Evolutionary conservation across 306 rosid genomes (phyloP), one percentile per base, ranked within the genome.

Genomic region (Sicyos baderoa): DNA sequence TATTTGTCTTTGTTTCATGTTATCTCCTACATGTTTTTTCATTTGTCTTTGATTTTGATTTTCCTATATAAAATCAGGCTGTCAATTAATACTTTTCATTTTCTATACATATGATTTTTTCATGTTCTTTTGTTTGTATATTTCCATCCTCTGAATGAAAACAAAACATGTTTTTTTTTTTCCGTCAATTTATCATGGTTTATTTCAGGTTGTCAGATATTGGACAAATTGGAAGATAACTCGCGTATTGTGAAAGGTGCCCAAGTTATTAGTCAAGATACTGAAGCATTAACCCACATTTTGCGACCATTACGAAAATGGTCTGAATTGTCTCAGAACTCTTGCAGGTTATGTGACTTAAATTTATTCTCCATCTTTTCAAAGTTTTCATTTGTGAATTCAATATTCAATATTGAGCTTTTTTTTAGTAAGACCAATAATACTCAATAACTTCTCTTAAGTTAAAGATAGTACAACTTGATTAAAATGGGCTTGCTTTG

Each of bases 181-280:
- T n/a, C n/a, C 19, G 7, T 64, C 6, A 22, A 64, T 40, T 64
- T 64, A 44, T 29, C 13, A 42, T 44, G 45, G 45, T 64, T 16
- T 44, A 29, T 6, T 27, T 65, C 72, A 93, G 99, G 94, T 23
- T 81, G 87, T 77, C 87, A 75, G 66, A 80, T 77, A 80, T 75
- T 93, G 71, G 90, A 88, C 68, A 82, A 76, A 61, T 76, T 93
- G 74, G 99, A 93, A 82, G 90, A 79, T 76, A 86, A 82, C 79
- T 93, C 97, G 19, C 91, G 88, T 49, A 93, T 88, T 12, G 85
- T 84, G 62, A 85, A 90, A 82, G 94, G 91, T 68, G 95, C 98
- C 35, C 89, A 79, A 75, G 47, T 80, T 76, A 86, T 93, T 74
- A 83, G 88, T 59, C 89, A 88, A 83, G 97, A 93, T 60, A 84